Evolutionary conservation across 257 asterid species (phyloP).

Genomic region (Rubia yunnanensis): DNA sequence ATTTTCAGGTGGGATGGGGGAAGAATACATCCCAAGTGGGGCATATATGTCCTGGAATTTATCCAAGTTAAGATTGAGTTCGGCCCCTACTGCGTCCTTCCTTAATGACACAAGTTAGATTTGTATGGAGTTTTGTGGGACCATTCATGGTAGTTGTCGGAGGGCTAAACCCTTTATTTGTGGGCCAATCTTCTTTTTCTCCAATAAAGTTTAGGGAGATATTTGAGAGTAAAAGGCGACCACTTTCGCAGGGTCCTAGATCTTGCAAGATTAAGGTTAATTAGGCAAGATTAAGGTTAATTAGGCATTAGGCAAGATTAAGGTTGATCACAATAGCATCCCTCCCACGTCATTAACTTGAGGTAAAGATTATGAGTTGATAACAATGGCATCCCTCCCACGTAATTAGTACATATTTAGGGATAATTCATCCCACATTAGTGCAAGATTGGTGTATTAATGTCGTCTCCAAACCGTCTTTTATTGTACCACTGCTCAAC

Average conservation of each 20-base stretch:
- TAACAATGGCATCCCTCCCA: background rate
- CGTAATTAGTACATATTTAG: background rate
- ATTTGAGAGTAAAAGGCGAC: slow-evolving; percentile 14
- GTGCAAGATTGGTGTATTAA: too few species aligned
- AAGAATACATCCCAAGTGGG: slow-evolving; percentile 65
- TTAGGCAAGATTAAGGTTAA: slow-evolving; percentile 10
- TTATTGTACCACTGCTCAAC: too few species aligned
- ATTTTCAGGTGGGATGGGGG: too few species aligned
- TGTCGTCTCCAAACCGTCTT: too few species aligned
- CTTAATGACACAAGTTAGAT: slow-evolving; percentile 34
- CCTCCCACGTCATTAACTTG: background rate
- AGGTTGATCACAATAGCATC: background rate
- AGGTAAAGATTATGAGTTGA: background rate
- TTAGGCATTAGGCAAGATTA: background rate
- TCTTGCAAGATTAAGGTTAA: slow-evolving; percentile 13
- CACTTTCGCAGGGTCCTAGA: slow-evolving; percentile 12
- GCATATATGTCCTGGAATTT: slow-evolving; percentile 38
- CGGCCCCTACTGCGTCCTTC: slow-evolving; percentile 38
- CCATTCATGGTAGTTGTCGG: slow-evolving; percentile 22
- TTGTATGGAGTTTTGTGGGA: slow-evolving; percentile 35
- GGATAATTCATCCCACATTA: background rate
- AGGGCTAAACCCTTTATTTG: slow-evolving; percentile 14
- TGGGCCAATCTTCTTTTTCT: slow-evolving; percentile 11
- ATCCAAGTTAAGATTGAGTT: slow-evolving; percentile 22
- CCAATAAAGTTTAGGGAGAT: slow-evolving; percentile 12